A percentile compares a stretch with the other conserved stretches of the same genome.
phyloP scores from a whole-genome alignment of 2,329 filamentous ascomycete genomes.

The Graphilbum sp. region DNA sequence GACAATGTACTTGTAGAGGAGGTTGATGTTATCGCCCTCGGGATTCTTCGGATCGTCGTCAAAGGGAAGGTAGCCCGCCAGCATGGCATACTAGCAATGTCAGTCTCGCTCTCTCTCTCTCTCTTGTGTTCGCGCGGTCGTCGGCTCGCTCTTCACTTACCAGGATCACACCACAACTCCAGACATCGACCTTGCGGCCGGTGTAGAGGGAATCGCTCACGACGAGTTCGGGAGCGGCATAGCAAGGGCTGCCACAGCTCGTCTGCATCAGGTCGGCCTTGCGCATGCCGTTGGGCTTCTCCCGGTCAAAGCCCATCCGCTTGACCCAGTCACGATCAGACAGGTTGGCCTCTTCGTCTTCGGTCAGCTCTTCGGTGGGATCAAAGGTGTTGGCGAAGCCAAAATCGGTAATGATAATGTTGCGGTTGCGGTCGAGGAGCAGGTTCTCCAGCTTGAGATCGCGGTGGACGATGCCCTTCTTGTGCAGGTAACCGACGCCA shows the following conservation, averaged over 20 bases:
- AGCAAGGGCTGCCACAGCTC: constrained; percentile 94
- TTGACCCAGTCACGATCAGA: constrained; percentile 80
- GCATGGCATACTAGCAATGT: constrained; percentile 79
- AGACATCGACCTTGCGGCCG: constrained; percentile 93
- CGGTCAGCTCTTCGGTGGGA: constrained; percentile 67
- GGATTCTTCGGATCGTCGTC: constrained; percentile 97
- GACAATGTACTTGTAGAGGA: constrained; percentile 98
- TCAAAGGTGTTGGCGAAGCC: constrained; percentile 98
- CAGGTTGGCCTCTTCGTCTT: constrained; percentile 80
- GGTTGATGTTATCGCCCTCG: constrained; percentile 96
- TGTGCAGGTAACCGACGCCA: constrained; percentile 92
- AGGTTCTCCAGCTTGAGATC: constrained; percentile 95
- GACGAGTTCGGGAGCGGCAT: constrained; percentile 90
- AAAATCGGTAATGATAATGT: constrained; percentile 99
- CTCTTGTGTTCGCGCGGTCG: too few species aligned
- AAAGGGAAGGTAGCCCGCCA: constrained; percentile 92
- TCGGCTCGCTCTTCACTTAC: too few species aligned
- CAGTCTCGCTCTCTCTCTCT: too few species aligned
- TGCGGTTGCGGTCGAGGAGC: constrained; percentile 85
- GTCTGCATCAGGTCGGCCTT: constrained; percentile 97
- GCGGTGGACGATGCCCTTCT: constrained; percentile 95
- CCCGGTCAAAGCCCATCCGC: constrained; percentile 65
- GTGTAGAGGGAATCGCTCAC: constrained; percentile 97
- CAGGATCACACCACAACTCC: constrained; percentile 97
- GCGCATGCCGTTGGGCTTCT: constrained; percentile 57